A percentile compares a stretch with the other conserved stretches of the same genome.
Conservation (phyloP, 2,329 filamentous ascomycete genomes). For the Ophiostoma sp. region DNA sequence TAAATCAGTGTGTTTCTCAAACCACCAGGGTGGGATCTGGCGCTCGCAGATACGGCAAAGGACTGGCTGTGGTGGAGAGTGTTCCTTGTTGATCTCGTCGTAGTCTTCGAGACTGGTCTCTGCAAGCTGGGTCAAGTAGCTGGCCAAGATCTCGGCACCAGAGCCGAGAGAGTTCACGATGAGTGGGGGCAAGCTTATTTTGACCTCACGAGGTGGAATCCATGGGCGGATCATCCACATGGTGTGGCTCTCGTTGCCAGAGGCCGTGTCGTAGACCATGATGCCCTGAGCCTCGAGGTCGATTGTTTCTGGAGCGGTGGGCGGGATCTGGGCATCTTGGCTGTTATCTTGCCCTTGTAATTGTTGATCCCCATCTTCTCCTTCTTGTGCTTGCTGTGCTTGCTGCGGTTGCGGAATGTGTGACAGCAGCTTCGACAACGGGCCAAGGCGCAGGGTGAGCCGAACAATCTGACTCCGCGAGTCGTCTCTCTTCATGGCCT, state of each 20-base stretch:
- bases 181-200: conserved; percentile 84
- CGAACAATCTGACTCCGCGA: conserved; percentile 86
- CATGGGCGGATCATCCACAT: conserved; percentile 99
- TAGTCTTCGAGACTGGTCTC: conserved; percentile 75
- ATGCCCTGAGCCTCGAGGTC: conserved; percentile 95
- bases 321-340: neutral
- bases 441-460: conserved; percentile 67
- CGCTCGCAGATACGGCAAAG: conserved; percentile 96
- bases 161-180: conserved; percentile 92
- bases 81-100: conserved; percentile 65
- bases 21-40: conserved; percentile 98
- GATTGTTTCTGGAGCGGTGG: conserved; percentile 37
- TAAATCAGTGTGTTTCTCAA: conserved; percentile 96
- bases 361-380: neutral
- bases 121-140: conserved; percentile 83
- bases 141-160: conserved; percentile 88
- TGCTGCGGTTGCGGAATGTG: conserved; percentile 24
- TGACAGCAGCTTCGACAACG: conserved; percentile 59
- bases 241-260: conserved; percentile 84
- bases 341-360: neutral
- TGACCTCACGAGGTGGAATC: conserved; percentile 81
- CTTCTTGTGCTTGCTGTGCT: neutral
- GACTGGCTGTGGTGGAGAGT: conserved; percentile 76
- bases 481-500: conserved; percentile 87
- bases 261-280: conserved; percentile 89